phyloP scores from a whole-genome alignment of 768 basidiomycete species.

The Mycena rebaudengoi region DNA sequence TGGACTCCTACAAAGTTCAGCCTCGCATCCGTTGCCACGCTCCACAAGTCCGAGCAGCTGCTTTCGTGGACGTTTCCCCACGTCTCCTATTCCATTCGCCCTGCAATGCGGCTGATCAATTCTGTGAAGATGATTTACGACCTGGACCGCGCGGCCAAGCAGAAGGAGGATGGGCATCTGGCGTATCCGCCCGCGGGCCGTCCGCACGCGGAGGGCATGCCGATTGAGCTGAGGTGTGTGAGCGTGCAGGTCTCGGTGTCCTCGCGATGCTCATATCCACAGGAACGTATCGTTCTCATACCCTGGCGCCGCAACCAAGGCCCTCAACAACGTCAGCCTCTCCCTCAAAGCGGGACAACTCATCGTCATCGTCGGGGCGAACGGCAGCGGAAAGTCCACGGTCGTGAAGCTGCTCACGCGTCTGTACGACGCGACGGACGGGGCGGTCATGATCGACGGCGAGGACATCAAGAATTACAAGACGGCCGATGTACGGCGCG shows the following conservation, averaged over 20 bases:
- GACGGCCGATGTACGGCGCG: constrained; percentile 41
- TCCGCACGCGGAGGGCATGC: constrained; percentile 20
- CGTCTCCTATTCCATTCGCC: background rate
- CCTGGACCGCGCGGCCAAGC: constrained; percentile 10
- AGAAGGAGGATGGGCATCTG: constrained; percentile 13
- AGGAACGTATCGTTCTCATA: constrained; percentile 52
- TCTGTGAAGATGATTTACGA: constrained; percentile 17
- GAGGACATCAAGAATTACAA: constrained; percentile 41
- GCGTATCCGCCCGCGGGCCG: constrained; percentile 18
- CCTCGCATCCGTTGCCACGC: constrained; percentile 15
- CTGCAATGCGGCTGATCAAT: background rate
- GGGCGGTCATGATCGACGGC: constrained; percentile 50
- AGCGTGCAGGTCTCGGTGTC: background rate
- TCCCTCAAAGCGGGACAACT: constrained; percentile 50
- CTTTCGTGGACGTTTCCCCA: constrained; percentile 11
- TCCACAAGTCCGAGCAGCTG: constrained; percentile 17
- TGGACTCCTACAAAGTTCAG: constrained; percentile 14
- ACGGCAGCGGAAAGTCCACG: constrained; percentile 56
- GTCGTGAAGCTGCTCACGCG: constrained; percentile 53
- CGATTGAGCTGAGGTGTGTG: constrained; percentile 18
- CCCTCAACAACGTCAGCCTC: constrained; percentile 45
- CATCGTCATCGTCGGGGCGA: constrained; percentile 54
- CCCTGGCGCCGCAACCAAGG: constrained; percentile 33
- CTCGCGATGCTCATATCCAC: background rate
- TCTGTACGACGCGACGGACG: constrained; percentile 42